Base-by-base conservation (phyloP, 148 eudicot genomes). In the Suaeda aralocaspica region DNA sequence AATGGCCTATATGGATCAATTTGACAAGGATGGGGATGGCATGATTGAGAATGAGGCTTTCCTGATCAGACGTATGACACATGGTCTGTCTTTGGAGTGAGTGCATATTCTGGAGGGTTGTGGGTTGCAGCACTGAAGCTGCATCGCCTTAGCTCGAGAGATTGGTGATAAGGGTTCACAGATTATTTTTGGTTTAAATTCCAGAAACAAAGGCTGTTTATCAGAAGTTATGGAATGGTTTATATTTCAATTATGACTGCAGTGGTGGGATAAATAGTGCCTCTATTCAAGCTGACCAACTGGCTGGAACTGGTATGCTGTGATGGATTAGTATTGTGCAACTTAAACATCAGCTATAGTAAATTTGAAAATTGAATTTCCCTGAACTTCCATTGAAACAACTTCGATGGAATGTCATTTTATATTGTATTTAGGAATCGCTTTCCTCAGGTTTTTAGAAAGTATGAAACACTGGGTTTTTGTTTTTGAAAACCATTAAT, bases 1-100 rank as follows among this genome's bases (percentile, higher is more conserved):
- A 52, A 85, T 91, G 85, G 97, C 97, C 67, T 89, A 80, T 71
- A 82, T 93, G 96, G 98, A 93, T 52, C 98, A 93, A 61, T 93
- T 93, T 78, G 98, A 93, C 64, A 90, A 71, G 79, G 98, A 93
- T 69, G 85, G 85, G 44, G 97, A 93, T 88, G 96, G 92, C 53
- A 93, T 93, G 98, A 90, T 93, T 74, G 97, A 93, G 71, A 93
- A 93, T 81, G 98, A 91, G 97, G 96, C 12, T 93, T 93, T 76
- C 98, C 98, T 36, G 98, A 93, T 80, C 98, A 93, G 82, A 93
- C 98, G 10, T 93, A 93, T 77, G 98, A 93, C 82, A 86, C 95
- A 19, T 93, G 98, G 98, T 76, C 90, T 13, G 98, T 89, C 46
- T 78, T 81, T 1, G 98, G 98, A 59, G 85, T 93, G 67, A 91